Base-by-base conservation (phyloP, 495 filamentous ascomycete species). In the Cairneyella variabilis region DNA sequence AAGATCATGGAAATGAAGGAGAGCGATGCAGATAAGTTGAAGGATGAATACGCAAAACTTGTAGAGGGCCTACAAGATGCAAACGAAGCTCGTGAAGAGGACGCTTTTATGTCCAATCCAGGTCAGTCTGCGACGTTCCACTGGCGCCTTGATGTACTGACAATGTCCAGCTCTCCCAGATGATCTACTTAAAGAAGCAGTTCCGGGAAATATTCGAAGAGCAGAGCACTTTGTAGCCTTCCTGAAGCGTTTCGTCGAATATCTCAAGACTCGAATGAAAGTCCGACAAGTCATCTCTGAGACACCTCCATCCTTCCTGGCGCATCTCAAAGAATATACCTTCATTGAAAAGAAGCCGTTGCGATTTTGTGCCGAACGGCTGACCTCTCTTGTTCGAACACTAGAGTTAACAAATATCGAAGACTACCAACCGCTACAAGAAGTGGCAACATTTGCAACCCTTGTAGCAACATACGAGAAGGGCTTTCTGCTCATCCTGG, bases 401-500 rank as follows among this genome's bases (percentile, higher is more conserved):
- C 80, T 99, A 21, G 95, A 99, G 64, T 85, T 99, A 45, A 91
- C 91, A 17, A 96, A 95, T 58, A 96, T 99, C 45, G 95, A 97
- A 71, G 95, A 99, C 63, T 97, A 95, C 64, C 90, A 95, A 54
- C 87, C 93, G 4, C 78, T 99, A 0, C 95, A 99, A 75, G 92
- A 99, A 74, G 91, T 99, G 11, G 95, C 95, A 7, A 96, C 92
- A 1, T 99, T 99, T 66, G 95, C 95, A n/a, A 99, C 95, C 2
- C 78, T 99, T 0, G 91, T 93, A 27, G 87, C 93, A 38, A 99
- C 95, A 1, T 99, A 99, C 66, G 95, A 99, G 54, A 96, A 90
- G 63, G 95, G 95, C 3, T 99, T 99, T 64, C 76, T 95, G 3
- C 78, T 99, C 23, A 99, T 99, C 38, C 77, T 97, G 28, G 93